Base-by-base conservation (phyloP, 495 filamentous ascomycete genomes). In the Aspergillus carlsbadensis region DNA sequence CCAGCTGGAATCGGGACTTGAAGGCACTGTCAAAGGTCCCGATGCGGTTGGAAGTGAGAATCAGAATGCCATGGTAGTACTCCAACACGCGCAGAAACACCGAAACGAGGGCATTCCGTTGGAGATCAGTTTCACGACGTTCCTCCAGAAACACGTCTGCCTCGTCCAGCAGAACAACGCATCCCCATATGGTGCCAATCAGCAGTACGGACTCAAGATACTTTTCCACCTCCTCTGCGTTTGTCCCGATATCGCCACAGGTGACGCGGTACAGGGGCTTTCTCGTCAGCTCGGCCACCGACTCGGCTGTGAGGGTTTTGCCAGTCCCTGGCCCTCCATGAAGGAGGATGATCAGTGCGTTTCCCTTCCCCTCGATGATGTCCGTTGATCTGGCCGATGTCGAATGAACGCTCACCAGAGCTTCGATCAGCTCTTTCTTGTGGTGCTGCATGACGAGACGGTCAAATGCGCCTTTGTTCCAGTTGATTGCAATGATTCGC, bases 11-110 rank as follows among this genome's bases (percentile, higher is more conserved):
- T 6, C 78, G 71, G 1, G 72, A 77, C 53, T 75, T 69, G 62
- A 84, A 80, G 1, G 78, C 79, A 6, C 69, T 58, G 39, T 83
- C 79, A 40, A 82, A 75, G 5, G 64, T 76, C 7, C 68, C 76
- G 4, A 86, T 73, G 8, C 82, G 68, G 34, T 73, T 74, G 1
- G 60, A 62, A 1, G 70, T 73, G 21, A 73, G 55, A 21, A 77
- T 63, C n/a, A 73, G 24, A 45, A 73, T 73, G 0, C 68, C 68
- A 3, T 72, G 54, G 56, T 85, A 87, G 61, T 83, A 86, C 52
- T 86, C 84, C 0, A 87, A 66, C 0, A 72, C 68, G 2, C 84
- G 72, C 0, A 86, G 66, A 56, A 87, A 86, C 2, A 84, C 74
- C 33, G 63, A 58, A 0, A 84, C 78, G 0, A 84, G 58, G 6